Base-by-base conservation (phyloP, 2,329 filamentous ascomycete genomes). In the Claviceps arundinis region DNA sequence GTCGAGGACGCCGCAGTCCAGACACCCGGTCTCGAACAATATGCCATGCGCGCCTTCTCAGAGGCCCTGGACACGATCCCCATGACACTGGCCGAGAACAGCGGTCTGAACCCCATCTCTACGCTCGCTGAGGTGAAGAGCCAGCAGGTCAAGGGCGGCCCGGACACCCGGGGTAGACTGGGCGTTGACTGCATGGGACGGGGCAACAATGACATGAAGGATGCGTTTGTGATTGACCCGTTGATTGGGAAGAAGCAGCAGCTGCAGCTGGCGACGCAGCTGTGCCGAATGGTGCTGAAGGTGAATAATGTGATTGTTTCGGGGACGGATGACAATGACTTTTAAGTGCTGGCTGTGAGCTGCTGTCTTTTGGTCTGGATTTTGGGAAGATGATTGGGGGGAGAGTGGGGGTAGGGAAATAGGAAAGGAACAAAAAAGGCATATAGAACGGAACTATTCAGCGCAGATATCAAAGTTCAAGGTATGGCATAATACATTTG, bases 191-290 rank as follows among this genome's bases (percentile, higher is more conserved):
- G 94, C 77, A 97, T 98, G 93, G 82, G 87, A 68, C 85, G 82
- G 38, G 93, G 93, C 60, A 89, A 79, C 74, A 97, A 96, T 71
- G 84, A 97, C 72, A 98, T 98, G 93, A 90, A 86, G 74, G 84
- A 95, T 61, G 87, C 93, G 59, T 98, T 98, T 70, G 93, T 96
- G 59, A 97, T 98, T 66, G 93, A 98, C 66, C 94, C 93, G 50
- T 75, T 98, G 64, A 98, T 98, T 67, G 93, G 93, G 61, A 98
- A 98, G 80, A 87, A 88, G 71, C 90, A 96, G 74, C 93, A 98
- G 73, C 79, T 98, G 55, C 82, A 96, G 73, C 80, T 98, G 58
- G 93, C 93, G 37, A 98, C 94, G 50, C 93, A 98, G 74, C 76
- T 98, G 60, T 97, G 93, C 76, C 84, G 93, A 59, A 97, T 98